Base-by-base conservation (phyloP, 148 eudicot genomes). In the Camellia sinensis region DNA sequence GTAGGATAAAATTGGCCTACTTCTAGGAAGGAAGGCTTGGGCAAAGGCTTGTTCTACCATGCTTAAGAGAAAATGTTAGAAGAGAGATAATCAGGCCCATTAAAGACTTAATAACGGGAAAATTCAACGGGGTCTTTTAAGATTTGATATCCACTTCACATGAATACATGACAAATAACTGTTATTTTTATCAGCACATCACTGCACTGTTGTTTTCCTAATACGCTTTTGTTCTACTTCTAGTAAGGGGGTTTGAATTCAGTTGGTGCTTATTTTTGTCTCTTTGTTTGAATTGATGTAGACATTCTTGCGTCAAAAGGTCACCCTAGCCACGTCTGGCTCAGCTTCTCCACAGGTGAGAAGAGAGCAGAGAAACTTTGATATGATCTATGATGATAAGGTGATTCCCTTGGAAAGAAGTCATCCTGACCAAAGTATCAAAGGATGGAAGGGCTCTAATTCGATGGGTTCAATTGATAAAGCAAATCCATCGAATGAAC, bases 251-350 rank as follows among this genome's bases (percentile, higher is more conserved):
- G 40, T 44, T 70, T 40, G 60, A 9, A 65, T 56, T 67, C 13
- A 57, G 2, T 13, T 46, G 41, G 3, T n/a, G 9, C 15, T 72
- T 44, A 13, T 44, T 64, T 52, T 69, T 78, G 19, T 8, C 19
- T 75, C 53, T 60, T 73, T 66, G 50, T 56, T 64, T 29, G 18
- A 62, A 73, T 81, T 48, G 75, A 48, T 60, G 15, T 82, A 94
- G 98, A 94, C 98, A 76, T 94, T 94, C 84, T 67, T 94, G 87
- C 95, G 97, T 40, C 98, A 94, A 73, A 92, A 80, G 94, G 87
- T 82, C 81, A 87, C 91, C 29, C 90, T 94, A 60, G 93, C 87
- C 44, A 81, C 90, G 45, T 59, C 89, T 73, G 86, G 82, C 46
- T 62, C 70, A 45, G 46, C 81, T 59, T 79, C 85, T 78, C 61